Percentiles rank a stretch among this genome's conserved stretches.
Evolutionary conservation across 2,329 filamentous ascomycete species (phyloP).

Genomic region (Ceratocystis diversiconidia): DNA sequence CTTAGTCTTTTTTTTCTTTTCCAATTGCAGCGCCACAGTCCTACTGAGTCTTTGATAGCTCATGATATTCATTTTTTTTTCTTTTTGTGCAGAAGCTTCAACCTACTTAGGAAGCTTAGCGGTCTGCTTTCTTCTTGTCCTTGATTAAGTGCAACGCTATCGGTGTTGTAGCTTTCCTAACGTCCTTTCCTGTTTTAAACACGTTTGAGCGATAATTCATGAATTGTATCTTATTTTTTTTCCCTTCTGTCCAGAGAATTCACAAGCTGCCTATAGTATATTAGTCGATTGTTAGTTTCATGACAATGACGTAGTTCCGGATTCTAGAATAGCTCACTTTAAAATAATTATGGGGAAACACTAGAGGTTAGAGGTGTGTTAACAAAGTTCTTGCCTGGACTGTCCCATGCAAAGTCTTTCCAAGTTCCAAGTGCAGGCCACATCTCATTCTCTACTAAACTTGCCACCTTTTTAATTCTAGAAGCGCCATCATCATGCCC

Average conservation of each 20-base stretch:
- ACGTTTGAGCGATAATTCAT: constrained; percentile 2
- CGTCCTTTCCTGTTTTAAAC: neutral
- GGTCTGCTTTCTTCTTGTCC: neutral
- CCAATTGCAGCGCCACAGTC: neutral
- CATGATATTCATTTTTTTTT: neutral
- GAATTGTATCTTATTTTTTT: constrained; percentile 1
- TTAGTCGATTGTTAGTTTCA: too few species aligned
- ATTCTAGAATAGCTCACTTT: neutral
- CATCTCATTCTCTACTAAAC: constrained; percentile 31
- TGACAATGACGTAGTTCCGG: neutral
- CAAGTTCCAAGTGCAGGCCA: constrained; percentile 45
- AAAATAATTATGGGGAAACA: constrained; percentile 8
- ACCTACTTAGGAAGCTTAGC: neutral
- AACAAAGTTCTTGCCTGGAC: constrained; percentile 36
- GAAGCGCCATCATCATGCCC: constrained; percentile 26
- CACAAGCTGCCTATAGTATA: neutral
- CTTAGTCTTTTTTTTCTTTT: neutral
- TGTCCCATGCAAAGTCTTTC: constrained; percentile 51
- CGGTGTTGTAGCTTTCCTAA: neutral
- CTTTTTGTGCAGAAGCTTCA: neutral
- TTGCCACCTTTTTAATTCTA: constrained; percentile 22
- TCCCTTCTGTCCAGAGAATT: neutral
- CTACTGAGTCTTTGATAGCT: neutral
- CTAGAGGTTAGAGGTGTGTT: constrained; percentile 26
- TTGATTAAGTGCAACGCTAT: neutral